Conservation (phyloP, 2,329 filamentous ascomycete species). For the Alternaria panax region DNA sequence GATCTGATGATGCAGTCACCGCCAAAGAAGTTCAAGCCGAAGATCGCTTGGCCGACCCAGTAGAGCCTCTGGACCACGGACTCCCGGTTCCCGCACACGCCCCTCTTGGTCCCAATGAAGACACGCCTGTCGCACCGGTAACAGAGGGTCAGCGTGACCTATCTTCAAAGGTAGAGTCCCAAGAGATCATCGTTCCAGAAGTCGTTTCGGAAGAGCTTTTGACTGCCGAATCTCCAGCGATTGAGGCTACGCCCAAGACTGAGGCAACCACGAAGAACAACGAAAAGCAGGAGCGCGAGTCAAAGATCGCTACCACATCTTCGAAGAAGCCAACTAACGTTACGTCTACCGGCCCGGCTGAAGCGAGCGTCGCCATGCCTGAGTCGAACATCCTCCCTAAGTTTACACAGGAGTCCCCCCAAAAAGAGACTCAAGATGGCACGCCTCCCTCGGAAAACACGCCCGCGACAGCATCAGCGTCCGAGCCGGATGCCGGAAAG, state of each 20-base stretch:
- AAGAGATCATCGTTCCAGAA: background rate
- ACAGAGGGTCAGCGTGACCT: background rate
- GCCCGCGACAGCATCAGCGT: constrained; percentile 8
- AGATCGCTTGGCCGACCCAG: background rate
- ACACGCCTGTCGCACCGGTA: background rate
- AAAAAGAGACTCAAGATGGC: background rate
- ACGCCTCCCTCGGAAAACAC: constrained; percentile 1
- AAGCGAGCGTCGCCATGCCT: background rate
- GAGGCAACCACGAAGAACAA: constrained; percentile 16
- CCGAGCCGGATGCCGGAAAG: background rate
- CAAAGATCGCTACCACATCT: constrained; percentile 11
- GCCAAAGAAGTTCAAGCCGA: background rate
- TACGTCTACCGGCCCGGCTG: background rate
- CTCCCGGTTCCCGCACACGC: background rate
- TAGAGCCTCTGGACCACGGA: background rate
- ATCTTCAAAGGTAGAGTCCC: background rate
- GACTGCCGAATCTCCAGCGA: background rate
- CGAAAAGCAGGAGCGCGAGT: constrained; percentile 30
- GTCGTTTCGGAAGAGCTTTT: background rate
- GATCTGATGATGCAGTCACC: constrained; percentile 7
- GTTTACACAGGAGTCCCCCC: background rate
- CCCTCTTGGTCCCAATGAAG: background rate
- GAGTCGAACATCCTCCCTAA: background rate
- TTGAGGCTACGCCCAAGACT: constrained; percentile 8
- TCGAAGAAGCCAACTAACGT: constrained; percentile 3